Evolutionary conservation across 2,329 filamentous ascomycete species (phyloP).

Genomic region (Nemania diffusa): DNA sequence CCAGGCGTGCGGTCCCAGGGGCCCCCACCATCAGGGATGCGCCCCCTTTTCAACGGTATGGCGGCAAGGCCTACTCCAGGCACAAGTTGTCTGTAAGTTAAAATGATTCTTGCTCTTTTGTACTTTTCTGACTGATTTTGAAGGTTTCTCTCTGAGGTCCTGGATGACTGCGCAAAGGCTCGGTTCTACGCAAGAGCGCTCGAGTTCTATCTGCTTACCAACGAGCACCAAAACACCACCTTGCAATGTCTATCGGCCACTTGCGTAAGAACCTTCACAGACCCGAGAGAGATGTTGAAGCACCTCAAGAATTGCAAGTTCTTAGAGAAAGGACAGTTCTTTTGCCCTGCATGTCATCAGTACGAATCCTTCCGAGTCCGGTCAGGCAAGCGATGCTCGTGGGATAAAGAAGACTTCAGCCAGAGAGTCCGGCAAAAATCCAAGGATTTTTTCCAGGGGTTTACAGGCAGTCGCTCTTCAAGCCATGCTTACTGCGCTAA

Average conservation of each 20-base stretch:
- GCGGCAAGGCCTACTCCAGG: neutral
- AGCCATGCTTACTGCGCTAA: neutral
- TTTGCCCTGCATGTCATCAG: slow-evolving; percentile 31
- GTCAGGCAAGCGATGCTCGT: slow-evolving; percentile 35
- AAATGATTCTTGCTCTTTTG: neutral
- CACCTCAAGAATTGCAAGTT: slow-evolving; percentile 38
- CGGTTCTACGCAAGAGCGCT: slow-evolving; percentile 34
- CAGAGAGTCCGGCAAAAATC: slow-evolving; percentile 8
- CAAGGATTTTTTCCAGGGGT: slow-evolving; percentile 4
- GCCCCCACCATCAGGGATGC: neutral
- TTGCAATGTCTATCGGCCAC: slow-evolving; percentile 35
- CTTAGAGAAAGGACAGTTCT: slow-evolving; percentile 32
- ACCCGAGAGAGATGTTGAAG: slow-evolving; percentile 33
- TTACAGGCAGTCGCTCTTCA: neutral
- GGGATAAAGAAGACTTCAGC: slow-evolving; percentile 28
- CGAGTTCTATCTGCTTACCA: slow-evolving; percentile 36
- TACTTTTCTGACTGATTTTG: slow-evolving; percentile 3
- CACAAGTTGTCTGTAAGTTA: slow-evolving; percentile 24
- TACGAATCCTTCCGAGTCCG: slow-evolving; percentile 26
- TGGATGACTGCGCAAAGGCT: slow-evolving; percentile 39
- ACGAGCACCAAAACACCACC: neutral
- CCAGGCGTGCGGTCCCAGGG: neutral
- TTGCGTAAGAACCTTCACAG: slow-evolving; percentile 31
- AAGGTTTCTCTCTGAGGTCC: slow-evolving; percentile 32
- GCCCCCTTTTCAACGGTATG: neutral